Conservation (phyloP, 139 green algal species). For the Parachlorella kessleri region DNA sequence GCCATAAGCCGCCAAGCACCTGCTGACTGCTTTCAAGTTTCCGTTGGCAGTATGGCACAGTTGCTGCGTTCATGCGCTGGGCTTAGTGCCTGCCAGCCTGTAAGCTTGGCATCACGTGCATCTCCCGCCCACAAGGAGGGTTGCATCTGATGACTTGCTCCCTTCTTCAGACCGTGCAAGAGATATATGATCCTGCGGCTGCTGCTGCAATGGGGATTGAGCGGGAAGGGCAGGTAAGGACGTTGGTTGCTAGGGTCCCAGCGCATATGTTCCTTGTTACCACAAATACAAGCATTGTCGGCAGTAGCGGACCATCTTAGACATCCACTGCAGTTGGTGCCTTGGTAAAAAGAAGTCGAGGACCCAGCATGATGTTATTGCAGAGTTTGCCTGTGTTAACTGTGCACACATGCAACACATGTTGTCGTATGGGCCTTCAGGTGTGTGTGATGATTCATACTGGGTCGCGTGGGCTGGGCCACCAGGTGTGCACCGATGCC, state of each 20-base stretch:
- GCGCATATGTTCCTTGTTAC: background rate
- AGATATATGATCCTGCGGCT: background rate
- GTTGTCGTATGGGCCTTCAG: background rate
- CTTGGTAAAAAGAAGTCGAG: too few species aligned
- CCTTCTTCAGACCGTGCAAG: background rate
- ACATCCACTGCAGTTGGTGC: too few species aligned
- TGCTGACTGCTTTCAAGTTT: too few species aligned
- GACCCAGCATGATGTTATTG: too few species aligned
- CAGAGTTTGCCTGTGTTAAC: too few species aligned
- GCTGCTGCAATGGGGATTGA: constrained; percentile 3
- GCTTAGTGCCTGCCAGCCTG: too few species aligned
- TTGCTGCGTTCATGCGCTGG: too few species aligned
- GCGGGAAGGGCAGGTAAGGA: background rate
- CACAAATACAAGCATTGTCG: background rate
- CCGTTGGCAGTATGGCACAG: too few species aligned
- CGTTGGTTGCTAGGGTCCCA: background rate
- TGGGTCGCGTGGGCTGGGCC: constrained; percentile 68
- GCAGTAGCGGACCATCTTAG: too few species aligned
- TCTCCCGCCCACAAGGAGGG: background rate
- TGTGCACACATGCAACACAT: too few species aligned
- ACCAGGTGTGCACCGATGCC: constrained; percentile 77
- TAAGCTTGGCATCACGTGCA: background rate
- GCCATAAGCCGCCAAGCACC: too few species aligned
- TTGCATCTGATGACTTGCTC: background rate
- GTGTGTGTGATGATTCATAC: constrained; percentile 74